Conservation (phyloP, 2,329 filamentous ascomycete species). For the Diaporthe humulicola region DNA sequence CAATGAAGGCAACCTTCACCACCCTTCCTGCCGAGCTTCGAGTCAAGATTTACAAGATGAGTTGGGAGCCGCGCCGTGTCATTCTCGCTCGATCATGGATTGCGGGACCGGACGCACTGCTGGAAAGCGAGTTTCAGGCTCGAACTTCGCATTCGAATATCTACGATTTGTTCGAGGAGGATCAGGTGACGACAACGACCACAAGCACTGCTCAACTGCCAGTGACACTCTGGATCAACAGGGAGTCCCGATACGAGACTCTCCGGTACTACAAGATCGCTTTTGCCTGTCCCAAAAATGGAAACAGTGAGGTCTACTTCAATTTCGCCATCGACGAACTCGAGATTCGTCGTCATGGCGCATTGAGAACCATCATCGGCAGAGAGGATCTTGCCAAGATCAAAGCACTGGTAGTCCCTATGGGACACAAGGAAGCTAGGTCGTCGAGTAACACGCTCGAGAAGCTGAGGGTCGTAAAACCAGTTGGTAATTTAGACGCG, state of each 20-base stretch:
- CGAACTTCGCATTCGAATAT: no score
- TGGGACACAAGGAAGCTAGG: neutral
- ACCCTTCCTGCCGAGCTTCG: conserved; percentile 8
- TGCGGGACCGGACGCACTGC: neutral
- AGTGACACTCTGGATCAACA: neutral
- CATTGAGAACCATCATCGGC: neutral
- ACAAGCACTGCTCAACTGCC: neutral
- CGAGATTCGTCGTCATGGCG: neutral
- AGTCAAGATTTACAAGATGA: conserved; percentile 10
- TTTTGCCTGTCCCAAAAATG: neutral
- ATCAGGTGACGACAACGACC: neutral
- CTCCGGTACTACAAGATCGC: neutral
- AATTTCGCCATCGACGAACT: neutral
- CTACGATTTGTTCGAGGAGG: neutral
- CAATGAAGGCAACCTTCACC: neutral
- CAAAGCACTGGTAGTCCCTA: neutral
- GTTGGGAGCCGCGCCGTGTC: neutral
- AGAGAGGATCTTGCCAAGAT: neutral
- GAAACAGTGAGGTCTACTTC: neutral
- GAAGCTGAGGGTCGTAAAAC: neutral
- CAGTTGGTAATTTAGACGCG: neutral
- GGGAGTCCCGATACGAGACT: neutral
- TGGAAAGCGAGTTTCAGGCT: neutral
- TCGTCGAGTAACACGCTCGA: neutral
- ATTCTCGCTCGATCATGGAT: neutral